A percentile compares a stretch with the other conserved stretches of the same genome.
Conservation (phyloP, 805 yeast genomes). For the Lipomyces spencermartinsiae region DNA sequence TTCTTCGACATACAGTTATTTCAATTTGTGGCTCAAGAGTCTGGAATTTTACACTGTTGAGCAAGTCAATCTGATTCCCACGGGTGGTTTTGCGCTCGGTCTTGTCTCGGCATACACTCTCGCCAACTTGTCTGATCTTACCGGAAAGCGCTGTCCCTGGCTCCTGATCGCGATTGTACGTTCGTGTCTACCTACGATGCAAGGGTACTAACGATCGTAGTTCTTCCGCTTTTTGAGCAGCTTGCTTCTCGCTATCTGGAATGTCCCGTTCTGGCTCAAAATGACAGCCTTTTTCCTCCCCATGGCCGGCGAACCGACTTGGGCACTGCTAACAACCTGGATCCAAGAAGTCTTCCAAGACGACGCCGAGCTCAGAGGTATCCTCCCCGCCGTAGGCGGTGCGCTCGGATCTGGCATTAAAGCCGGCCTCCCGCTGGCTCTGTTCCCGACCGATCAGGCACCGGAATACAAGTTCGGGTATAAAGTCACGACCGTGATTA, state of each 20-base stretch:
- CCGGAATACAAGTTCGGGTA: slow-evolving; percentile 30
- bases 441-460: slow-evolving; percentile 34
- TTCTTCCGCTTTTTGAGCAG: slow-evolving; percentile 18
- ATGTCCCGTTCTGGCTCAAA: slow-evolving; percentile 21
- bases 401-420: slow-evolving; percentile 19
- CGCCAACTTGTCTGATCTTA: slow-evolving; percentile 44
- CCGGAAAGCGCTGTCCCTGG: slow-evolving; percentile 43
- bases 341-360: slow-evolving; percentile 30
- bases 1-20: slow-evolving; percentile 33
- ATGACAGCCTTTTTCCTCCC: slow-evolving; percentile 25
- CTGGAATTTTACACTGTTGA: slow-evolving; percentile 40
- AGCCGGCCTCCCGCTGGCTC: slow-evolving; percentile 25
- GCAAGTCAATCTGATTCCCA: slow-evolving; percentile 45
- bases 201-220: not conserved
- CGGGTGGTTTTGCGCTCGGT: slow-evolving; percentile 45
- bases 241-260: slow-evolving; percentile 28
- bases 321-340: slow-evolving; percentile 31
- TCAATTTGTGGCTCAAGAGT: slow-evolving; percentile 47
- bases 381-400: slow-evolving; percentile 37
- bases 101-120: slow-evolving; percentile 42
- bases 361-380: slow-evolving; percentile 30
- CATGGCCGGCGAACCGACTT: slow-evolving; percentile 25
- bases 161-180: slow-evolving; percentile 34
- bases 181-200: not conserved
- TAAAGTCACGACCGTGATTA: slow-evolving; percentile 18